Evolutionary conservation across 257 asterid genomes (phyloP), one percentile per base, ranked within the genome.

Genomic region (Orobanche coerulescens): DNA sequence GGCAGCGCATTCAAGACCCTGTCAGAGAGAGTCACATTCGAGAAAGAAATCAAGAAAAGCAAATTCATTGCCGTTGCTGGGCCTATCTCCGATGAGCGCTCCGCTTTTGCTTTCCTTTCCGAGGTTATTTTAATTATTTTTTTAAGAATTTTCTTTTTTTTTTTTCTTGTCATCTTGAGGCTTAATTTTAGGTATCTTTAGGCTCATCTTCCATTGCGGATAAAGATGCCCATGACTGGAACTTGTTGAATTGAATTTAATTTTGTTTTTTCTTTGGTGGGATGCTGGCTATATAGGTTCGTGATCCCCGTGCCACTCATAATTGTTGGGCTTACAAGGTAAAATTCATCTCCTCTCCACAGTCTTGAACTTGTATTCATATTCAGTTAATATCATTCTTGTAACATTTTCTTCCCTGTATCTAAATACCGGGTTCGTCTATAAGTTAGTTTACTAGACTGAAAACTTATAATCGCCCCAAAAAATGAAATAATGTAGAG

Each of bases 321-420:
- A 91, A 87, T 76, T 91, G 97, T 61, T 91, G 97, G 97, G 96
- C 96, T 19, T 91, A 87, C 80, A 85, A 91, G 95, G 96, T 87
- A 72, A 51, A 30, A 6, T 26, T 1, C 24, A 25, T 24, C n/a
- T n/a, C n/a, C n/a, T n/a, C n/a, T n/a, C n/a, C n/a, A n/a, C n/a
- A n/a, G n/a, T n/a, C n/a, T n/a, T n/a, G n/a, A n/a, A n/a, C n/a
- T n/a, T n/a, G n/a, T n/a, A n/a, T n/a, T n/a, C n/a, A n/a, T n/a
- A n/a, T n/a, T n/a, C n/a, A n/a, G n/a, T n/a, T n/a, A n/a, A n/a
- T n/a, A n/a, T n/a, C n/a, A n/a, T n/a, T n/a, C n/a, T n/a, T n/a
- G n/a, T n/a, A n/a, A n/a, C n/a, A n/a, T n/a, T n/a, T n/a, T n/a
- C n/a, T n/a, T n/a, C n/a, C n/a, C n/a, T n/a, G n/a, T n/a, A n/a